Evolutionary conservation across 2,329 filamentous ascomycete genomes (phyloP).

Genomic region (Xylariaceae sp.): DNA sequence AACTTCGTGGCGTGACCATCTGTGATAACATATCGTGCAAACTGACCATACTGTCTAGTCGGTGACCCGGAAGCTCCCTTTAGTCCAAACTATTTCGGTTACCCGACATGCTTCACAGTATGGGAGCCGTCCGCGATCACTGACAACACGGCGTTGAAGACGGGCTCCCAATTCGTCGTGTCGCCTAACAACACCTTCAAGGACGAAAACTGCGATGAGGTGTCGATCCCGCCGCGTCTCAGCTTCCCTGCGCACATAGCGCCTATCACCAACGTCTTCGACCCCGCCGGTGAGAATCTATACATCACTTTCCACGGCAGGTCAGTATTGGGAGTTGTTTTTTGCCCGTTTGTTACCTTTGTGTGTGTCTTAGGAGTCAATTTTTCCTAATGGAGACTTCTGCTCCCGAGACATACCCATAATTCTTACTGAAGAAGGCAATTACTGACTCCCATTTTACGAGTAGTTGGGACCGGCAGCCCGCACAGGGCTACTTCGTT

Average conservation of each 20-base stretch:
- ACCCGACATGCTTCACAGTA: constrained; percentile 51
- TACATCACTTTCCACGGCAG: constrained; percentile 67
- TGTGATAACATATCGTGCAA: neutral
- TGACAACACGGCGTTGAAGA: constrained; percentile 36
- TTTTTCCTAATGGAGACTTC: no score
- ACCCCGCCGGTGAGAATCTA: constrained; percentile 55
- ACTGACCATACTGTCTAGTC: constrained; percentile 33
- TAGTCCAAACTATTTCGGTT: constrained; percentile 58
- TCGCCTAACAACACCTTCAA: constrained; percentile 37
- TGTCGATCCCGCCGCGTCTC: constrained; percentile 46
- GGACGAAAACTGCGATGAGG: constrained; percentile 32
- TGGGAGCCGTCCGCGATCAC: constrained; percentile 46
- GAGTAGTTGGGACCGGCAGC: constrained; percentile 50
- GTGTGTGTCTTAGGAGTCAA: no score
- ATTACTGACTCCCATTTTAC: no score
- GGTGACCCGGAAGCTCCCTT: constrained; percentile 56
- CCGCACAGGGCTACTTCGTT: constrained; percentile 42
- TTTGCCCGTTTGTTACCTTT: no score
- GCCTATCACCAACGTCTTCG: constrained; percentile 65
- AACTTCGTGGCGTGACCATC: neutral
- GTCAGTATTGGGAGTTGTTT: no score
- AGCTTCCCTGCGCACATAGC: constrained; percentile 62
- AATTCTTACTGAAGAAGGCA: no score
- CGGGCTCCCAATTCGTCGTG: constrained; percentile 41
- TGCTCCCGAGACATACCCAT: no score